phyloP scores from a whole-genome alignment of 768 basidiomycete genomes.

The Mrakia blollopis region DNA sequence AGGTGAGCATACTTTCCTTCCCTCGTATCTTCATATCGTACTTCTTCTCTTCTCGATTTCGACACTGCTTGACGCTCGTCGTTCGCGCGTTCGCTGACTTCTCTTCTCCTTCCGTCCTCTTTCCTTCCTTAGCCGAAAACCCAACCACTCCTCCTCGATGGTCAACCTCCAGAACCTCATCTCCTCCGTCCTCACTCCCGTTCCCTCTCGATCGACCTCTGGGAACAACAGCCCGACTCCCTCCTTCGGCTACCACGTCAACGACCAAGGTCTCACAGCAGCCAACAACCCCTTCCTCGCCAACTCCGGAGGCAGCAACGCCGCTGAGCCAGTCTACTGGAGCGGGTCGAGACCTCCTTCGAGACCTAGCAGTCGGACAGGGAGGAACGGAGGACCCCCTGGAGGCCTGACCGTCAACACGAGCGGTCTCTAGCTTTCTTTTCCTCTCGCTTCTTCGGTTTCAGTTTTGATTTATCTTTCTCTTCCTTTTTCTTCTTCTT shows the following conservation, averaged over 20 bases:
- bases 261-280: not conserved
- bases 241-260: constrained; percentile 17
- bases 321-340: not conserved
- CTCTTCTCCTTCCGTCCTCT: not conserved
- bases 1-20: constrained; percentile 1
- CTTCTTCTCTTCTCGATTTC: not conserved
- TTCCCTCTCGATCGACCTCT: not conserved
- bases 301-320: not conserved
- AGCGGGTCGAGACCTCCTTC: not conserved
- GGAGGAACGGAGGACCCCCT: not conserved
- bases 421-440: not conserved
- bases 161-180: constrained; percentile 26
- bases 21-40: not conserved
- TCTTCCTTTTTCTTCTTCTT: too few relatives aligned
- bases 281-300: not conserved
- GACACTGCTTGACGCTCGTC: not conserved
- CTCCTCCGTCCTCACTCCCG: constrained; percentile 12
- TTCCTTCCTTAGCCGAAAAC: not conserved
- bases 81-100: not conserved
- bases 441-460: not conserved
- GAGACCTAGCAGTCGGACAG: constrained; percentile 1
- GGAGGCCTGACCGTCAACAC: not conserved
- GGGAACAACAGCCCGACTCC: not conserved
- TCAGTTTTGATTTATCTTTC: not conserved
- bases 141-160: constrained; percentile 20